phyloP scores from a whole-genome alignment of 768 basidiomycete genomes.

The Pleurotus tuber-regium region DNA sequence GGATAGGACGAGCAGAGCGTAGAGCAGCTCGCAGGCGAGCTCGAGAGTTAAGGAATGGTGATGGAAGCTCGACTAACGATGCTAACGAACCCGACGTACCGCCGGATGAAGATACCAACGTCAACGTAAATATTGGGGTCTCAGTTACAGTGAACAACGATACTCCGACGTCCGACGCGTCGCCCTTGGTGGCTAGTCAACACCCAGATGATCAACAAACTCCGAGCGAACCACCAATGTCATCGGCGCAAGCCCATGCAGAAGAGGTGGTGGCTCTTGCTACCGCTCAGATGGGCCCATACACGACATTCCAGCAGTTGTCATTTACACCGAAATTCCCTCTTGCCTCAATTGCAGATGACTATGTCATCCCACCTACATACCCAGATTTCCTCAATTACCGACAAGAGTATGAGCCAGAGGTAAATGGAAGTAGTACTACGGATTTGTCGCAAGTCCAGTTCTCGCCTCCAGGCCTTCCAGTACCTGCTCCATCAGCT shows the following conservation, averaged over 20 bases:
- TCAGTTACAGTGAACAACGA: constrained; percentile 41
- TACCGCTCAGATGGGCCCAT: constrained; percentile 74
- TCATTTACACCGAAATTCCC: constrained; percentile 84
- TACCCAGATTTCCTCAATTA: constrained; percentile 79
- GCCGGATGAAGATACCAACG: constrained; percentile 53
- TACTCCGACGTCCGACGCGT: background rate
- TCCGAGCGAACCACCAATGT: constrained; percentile 30
- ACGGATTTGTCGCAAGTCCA: constrained; percentile 58
- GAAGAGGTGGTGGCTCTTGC: constrained; percentile 71
- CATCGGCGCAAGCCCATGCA: constrained; percentile 40
- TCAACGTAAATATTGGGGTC: constrained; percentile 63
- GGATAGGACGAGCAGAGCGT: constrained; percentile 86
- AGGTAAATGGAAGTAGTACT: constrained; percentile 36
- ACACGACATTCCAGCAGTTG: constrained; percentile 91
- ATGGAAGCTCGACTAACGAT: constrained; percentile 37
- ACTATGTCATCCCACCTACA: constrained; percentile 89
- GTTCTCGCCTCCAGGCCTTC: constrained; percentile 78
- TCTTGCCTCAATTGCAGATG: constrained; percentile 84
- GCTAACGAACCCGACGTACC: constrained; percentile 41
- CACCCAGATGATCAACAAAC: constrained; percentile 17
- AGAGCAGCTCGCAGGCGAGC: constrained; percentile 80
- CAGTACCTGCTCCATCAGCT: constrained; percentile 61
- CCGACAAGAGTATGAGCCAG: constrained; percentile 60
- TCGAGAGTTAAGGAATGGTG: constrained; percentile 60
- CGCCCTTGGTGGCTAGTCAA: constrained; percentile 6